Evolutionary conservation across 257 asterid genomes (phyloP).

Genomic region (Plectranthus barbatus): DNA sequence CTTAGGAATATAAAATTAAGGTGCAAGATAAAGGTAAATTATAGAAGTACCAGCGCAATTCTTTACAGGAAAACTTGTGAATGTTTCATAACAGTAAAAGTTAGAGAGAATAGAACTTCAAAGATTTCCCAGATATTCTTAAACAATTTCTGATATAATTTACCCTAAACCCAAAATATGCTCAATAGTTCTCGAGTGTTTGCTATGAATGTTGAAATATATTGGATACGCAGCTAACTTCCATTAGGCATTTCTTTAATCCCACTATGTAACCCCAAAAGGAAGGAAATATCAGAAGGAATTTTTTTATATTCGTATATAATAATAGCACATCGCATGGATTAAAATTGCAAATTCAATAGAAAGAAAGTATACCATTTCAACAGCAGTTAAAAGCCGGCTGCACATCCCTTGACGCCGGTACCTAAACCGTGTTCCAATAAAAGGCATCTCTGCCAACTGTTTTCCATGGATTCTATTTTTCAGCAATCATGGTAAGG

Average conservation of each 20-base stretch:
- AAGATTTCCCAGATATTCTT: neutral
- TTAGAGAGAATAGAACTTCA: neutral
- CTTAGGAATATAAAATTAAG: neutral
- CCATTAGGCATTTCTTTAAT: too few relatives aligned
- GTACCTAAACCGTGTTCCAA: slow-evolving; percentile 67
- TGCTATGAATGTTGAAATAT: neutral
- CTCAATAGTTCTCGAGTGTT: neutral
- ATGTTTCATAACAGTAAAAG: neutral
- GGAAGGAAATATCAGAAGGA: too few relatives aligned
- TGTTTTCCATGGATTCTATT: slow-evolving; percentile 73
- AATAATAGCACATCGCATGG: neutral
- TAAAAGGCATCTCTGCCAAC: slow-evolving; percentile 97
- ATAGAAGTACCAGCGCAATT: neutral
- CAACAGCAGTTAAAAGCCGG: slow-evolving; percentile 65
- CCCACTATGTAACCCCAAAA: too few relatives aligned
- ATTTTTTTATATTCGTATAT: neutral
- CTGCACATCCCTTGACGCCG: slow-evolving; percentile 94
- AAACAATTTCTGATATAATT: neutral
- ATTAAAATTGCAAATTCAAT: neutral
- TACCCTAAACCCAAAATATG: neutral
- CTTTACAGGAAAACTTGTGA: neutral
- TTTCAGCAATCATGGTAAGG: slow-evolving; percentile 14
- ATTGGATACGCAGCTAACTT: neutral
- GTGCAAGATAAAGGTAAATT: neutral
- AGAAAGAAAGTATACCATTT: slow-evolving; percentile 43